Base-by-base conservation (phyloP, 805 yeast species). In the Saturnispora kantuleensis region DNA sequence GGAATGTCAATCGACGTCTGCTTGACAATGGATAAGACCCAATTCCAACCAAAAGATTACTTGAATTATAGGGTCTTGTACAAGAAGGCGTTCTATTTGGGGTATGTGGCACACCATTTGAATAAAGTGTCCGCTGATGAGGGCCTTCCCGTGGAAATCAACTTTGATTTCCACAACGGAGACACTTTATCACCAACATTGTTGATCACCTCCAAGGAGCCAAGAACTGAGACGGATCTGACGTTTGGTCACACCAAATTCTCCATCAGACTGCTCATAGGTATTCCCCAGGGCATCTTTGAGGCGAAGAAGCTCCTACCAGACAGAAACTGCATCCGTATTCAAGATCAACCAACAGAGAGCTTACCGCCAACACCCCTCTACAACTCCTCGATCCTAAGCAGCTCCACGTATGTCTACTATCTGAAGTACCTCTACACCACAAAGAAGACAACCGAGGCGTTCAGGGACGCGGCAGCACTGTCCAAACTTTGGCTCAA, bases 401-500 rank as follows among this genome's bases (percentile, higher is more conserved):
- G 93, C 1, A 80, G 84, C 54, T 65, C 86, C 18, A 64, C 84
- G 11, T 77, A 78, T 59, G 81, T 77, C 50, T 74, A 81, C 51
- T 82, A 84, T 57, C 69, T 87, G 56, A 81, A 84, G 59, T 84
- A 74, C 56, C 66, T 93, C 32, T 85, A 87, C 62, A 78, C 84
- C 35, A 71, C 84, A 15, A 80, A 83, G 53, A 84, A 83, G 59
- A 66, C 81, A 5, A 76, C 95, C 3, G 89, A 84, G 44, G 78
- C 86, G 11, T 93, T 87, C 63, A 76, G 77, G 50, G 95, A 89
- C 54, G 97, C 98, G 1, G 79, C 88, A 50, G 75, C 81, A 7
- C 69, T 93, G 42, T 96, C 96, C 3, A 74, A 89, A 50, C 66
- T 93, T 45, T 93, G 98, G 98, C 70, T 93, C 35, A 73, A 77